Base-by-base conservation (phyloP, 108 stramenopile species). In the Cyclotella atomus region DNA sequence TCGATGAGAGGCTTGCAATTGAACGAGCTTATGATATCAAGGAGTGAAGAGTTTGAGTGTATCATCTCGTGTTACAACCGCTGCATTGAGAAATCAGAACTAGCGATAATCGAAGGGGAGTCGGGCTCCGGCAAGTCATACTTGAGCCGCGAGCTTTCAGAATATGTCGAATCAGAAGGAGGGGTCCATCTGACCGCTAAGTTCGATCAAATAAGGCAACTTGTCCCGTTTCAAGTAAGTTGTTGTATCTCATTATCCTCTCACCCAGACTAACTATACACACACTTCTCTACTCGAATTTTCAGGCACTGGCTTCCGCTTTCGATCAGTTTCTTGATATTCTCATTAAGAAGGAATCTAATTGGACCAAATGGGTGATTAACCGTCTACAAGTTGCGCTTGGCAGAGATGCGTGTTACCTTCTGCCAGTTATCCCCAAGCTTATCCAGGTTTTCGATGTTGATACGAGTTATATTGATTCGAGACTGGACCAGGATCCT, bases 161-260 rank as follows among this genome's bases (percentile, higher is more conserved):
- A 21, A 16, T 59, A 36, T 25, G n/a, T 55, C n/a, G 35, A 41
- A 1, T 17, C 59, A 15, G 16, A 41, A 8, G 74, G 74, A n/a
- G 57, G 75, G 24, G 32, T 59, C 12, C 56, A 69, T n/a, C 14
- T 75, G 33, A 32, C 67, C 20, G 68, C 55, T 14, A 68, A 69
- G 25, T 75, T 46, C 23, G 75, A 75, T 46, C 33, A 68, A 25
- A 36, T 65, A 14, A 24, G 28, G 38, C 38, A 41, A 34, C 46
- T 38, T 19, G 17, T 29, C 1, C 21, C 59, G 15, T 68, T 68
- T n/a, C n/a, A n/a, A n/a, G n/a, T n/a, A n/a, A n/a, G n/a, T n/a
- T n/a, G n/a, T n/a, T n/a, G n/a, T n/a, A n/a, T n/a, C n/a, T n/a
- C n/a, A n/a, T n/a, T n/a, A n/a, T n/a, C n/a, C n/a, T n/a, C n/a